Conservation (phyloP, 1,284 basidiomycete species). For the Schizopora paradoxa region DNA sequence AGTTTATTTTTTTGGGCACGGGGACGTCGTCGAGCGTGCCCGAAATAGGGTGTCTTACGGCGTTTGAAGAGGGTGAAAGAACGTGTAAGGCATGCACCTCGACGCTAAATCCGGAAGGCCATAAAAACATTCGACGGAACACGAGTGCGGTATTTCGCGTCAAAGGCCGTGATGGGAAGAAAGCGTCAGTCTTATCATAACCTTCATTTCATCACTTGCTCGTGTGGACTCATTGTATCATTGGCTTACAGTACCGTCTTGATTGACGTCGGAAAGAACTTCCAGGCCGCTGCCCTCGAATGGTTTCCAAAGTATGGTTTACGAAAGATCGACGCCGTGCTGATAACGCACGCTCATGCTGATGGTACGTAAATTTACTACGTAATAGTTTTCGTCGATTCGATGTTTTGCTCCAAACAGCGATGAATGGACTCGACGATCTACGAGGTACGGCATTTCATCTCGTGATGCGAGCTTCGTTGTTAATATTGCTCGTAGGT, state of each 20-base stretch:
- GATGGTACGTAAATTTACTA: conserved; percentile 49
- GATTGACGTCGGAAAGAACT: conserved; percentile 79
- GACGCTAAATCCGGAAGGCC: conserved; percentile 56
- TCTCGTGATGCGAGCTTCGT: conserved; percentile 5
- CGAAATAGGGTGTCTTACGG: conserved; percentile 59
- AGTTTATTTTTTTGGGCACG: conserved; percentile 70
- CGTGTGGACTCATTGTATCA: conserved; percentile 4
- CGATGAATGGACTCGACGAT: conserved; percentile 81
- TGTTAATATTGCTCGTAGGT: conserved; percentile 34
- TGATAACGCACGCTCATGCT: conserved; percentile 77
- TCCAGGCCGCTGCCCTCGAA: conserved; percentile 68
- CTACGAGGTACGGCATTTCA: conserved; percentile 67
- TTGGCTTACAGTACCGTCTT: conserved; percentile 65
- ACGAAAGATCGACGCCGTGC: conserved; percentile 69
- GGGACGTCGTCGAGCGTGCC: conserved; percentile 70
- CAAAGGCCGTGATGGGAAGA: conserved; percentile 43
- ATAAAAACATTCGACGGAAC: conserved; percentile 72
- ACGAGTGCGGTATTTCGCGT: conserved; percentile 62
- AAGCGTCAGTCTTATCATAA: conserved; percentile 41
- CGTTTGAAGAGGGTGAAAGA: conserved; percentile 38
- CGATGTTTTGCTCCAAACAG: conserved; percentile 32
- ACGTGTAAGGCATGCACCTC: conserved; percentile 65
- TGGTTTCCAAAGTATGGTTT: conserved; percentile 76
- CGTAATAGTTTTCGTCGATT: conserved; percentile 4
- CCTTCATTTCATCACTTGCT: not conserved